These are phyloP conservation scores for Lachnellula suecica DNA, from an alignment of 2,329 filamentous ascomycete genomes.

Conservation along the genomic window DNA sequence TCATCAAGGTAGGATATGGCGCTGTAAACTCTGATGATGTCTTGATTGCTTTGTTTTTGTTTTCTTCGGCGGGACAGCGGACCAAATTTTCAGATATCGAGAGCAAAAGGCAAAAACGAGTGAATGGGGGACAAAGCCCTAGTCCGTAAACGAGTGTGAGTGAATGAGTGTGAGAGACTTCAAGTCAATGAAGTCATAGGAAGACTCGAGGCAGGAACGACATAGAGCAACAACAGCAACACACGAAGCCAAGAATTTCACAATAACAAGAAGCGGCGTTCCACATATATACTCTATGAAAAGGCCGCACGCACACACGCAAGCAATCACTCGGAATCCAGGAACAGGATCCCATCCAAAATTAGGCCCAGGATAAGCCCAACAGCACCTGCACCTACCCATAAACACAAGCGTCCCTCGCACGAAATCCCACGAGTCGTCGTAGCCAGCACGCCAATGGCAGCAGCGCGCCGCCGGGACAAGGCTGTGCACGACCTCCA, in stretches of 20 bases:
- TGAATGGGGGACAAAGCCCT: neutral
- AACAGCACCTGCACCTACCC: neutral
- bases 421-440: neutral
- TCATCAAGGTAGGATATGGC: neutral
- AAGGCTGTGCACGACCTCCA: constrained; percentile 1
- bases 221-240: neutral
- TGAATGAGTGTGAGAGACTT: neutral
- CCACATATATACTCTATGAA: neutral
- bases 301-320: neutral
- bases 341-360: neutral
- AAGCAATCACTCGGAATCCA: neutral
- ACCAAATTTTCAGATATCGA: neutral
- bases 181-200: neutral
- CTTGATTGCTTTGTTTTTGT: neutral
- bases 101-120: neutral
- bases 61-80: neutral
- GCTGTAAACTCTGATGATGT: neutral
- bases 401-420: neutral
- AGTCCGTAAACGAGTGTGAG: neutral
- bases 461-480: neutral
- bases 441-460: neutral
- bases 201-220: neutral
- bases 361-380: neutral
- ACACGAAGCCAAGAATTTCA: neutral
- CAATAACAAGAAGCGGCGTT: neutral